Percentiles rank a stretch among this genome's conserved stretches.
Evolutionary conservation across 176 grass and related monocot species (phyloP).

Genomic region (sorghum (Sorghum bicolor)): DNA sequence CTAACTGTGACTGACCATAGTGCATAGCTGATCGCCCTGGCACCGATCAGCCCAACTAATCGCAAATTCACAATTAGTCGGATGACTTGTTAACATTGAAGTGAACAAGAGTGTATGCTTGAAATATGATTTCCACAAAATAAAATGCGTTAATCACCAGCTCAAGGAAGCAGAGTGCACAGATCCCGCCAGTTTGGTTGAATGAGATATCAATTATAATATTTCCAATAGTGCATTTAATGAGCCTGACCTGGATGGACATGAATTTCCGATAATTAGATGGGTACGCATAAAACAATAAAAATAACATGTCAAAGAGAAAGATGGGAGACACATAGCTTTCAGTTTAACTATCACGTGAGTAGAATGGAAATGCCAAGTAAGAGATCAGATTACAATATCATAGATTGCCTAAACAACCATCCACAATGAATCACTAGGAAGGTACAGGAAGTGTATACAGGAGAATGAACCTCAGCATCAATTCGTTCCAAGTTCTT

Average conservation of each 20-base stretch:
- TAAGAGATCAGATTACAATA: neutral
- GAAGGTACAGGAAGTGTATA: constrained; percentile 10
- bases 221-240: constrained; percentile 89
- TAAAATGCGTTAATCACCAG: constrained; percentile 48
- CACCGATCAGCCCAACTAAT: too few species aligned
- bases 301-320: neutral
- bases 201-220: constrained; percentile 87
- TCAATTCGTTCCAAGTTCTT: constrained; percentile 63
- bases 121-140: constrained; percentile 6
- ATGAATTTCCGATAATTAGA: constrained; percentile 33
- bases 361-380: neutral
- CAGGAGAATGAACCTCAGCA: constrained; percentile 56
- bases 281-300: constrained; percentile 6
- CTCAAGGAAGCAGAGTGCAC: constrained; percentile 80
- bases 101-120: neutral
- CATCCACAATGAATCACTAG: neutral
- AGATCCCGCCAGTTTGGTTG: constrained; percentile 84
- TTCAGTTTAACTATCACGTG: neutral
- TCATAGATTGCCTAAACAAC: neutral
- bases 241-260: constrained; percentile 68
- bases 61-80: too few species aligned
- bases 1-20: too few species aligned
- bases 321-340: neutral
- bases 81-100: neutral
- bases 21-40: too few species aligned